Evolutionary conservation across 108 stramenopile genomes (phyloP), one percentile per base, ranked within the genome.

Genomic region (Fragilaria radians): DNA sequence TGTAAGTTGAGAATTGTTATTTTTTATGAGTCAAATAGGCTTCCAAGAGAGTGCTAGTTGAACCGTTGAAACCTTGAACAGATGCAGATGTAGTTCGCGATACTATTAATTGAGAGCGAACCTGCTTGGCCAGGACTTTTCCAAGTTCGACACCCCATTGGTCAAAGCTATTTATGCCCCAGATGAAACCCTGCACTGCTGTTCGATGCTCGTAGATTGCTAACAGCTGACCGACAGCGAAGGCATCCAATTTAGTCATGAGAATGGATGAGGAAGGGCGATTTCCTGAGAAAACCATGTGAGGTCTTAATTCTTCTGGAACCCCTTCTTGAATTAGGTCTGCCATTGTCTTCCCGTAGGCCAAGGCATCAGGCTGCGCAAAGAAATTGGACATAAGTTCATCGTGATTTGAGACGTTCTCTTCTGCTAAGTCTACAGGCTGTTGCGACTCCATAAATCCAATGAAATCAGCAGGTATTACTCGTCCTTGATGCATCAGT

Each of bases 311-410:
- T 11, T 72, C 68, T 29, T 82, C 85, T 19, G 76, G 83, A 19
- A 96, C 93, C 9, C 93, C 96, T 65, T 97, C 98, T 52, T 79
- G 83, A 33, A 85, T 76, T 42, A 98, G 68, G 67, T 97, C 96
- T 30, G 78, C 83, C 14, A 80, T 52, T 0, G 86, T 84, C 65
- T 88, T 91, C 36, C 97, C 97, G 52, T 78, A 73, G 4, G 97
- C 99, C 42, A 99, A 71, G 0, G 97, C 97, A 79, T 99, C 99
- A 3, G 97, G 97, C 67, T 99, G 97, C 4, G 96, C 96, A 73
- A 99, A 99, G 68, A 99, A 99, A 73, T 99, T 94, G 52, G 82
- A 77, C 99, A 99, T 99, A 47, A 98, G 85, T 71, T 98, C 97
- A 73, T 99, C 99, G 68, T 99, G 99, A 76, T 94, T 91, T 25